Conservation (phyloP, 805 yeast species). For the Saturnispora mendoncae region DNA sequence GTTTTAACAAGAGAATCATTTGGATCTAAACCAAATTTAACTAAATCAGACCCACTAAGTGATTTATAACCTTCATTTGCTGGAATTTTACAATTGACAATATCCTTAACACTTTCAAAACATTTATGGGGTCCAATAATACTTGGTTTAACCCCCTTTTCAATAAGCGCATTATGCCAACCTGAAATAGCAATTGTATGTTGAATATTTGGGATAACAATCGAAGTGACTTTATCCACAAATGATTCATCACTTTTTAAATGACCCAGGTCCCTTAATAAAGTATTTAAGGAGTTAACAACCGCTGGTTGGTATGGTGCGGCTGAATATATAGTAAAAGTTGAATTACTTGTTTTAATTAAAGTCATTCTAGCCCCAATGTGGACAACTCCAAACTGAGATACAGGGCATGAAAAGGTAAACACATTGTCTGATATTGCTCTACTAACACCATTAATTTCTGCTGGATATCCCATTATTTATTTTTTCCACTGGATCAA, state of each 20-base stretch:
- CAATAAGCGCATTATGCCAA: not conserved
- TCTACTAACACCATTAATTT: conserved; percentile 32
- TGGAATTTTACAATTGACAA: conserved; percentile 4
- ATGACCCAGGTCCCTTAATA: conserved; percentile 19
- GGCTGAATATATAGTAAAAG: conserved; percentile 44
- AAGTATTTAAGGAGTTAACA: conserved; percentile 30
- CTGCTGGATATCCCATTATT: conserved; percentile 35
- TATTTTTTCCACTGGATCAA: too few relatives aligned
- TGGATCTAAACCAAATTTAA: conserved; percentile 28
- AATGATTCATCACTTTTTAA: conserved; percentile 28
- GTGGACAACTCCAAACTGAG: conserved; percentile 20
- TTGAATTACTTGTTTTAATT: conserved; percentile 20
- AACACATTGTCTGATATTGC: conserved; percentile 24
- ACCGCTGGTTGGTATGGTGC: conserved; percentile 45
- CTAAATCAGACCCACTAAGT: conserved; percentile 2
- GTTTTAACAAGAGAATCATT: conserved; percentile 24
- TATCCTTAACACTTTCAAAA: not conserved
- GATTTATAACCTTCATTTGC: not conserved
- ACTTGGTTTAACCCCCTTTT: not conserved
- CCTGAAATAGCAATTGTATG: conserved; percentile 39
- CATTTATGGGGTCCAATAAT: conserved; percentile 2
- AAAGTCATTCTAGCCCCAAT: conserved; percentile 35
- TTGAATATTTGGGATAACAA: conserved; percentile 53
- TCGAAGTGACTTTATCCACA: conserved; percentile 34
- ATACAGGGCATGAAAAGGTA: conserved; percentile 30